These are phyloP conservation scores for Calvatia gigantea DNA, from an alignment of 768 basidiomycete species.

Conservation along the genomic window DNA sequence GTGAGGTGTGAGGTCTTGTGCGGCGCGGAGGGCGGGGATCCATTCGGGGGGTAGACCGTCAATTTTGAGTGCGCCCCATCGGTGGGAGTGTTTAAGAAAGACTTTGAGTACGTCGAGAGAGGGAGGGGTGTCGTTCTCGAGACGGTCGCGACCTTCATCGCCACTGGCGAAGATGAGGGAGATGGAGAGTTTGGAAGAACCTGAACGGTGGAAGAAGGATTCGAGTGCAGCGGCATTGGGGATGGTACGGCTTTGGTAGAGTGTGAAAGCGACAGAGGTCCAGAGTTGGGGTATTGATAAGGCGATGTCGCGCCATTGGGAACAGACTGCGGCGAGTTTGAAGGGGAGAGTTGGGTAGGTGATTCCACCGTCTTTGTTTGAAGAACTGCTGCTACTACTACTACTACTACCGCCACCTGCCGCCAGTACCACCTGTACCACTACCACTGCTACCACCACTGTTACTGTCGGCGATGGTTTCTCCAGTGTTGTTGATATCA, in stretches of 20 bases:
- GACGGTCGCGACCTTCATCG: conserved; percentile 2
- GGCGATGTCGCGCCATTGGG: conserved; percentile 10
- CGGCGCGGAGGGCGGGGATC: background rate
- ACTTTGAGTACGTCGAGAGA: background rate
- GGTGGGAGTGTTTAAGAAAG: background rate
- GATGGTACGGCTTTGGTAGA: background rate
- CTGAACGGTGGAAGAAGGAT: conserved; percentile 1
- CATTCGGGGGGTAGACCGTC: conserved; percentile 10
- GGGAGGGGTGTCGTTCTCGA: background rate
- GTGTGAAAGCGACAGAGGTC: conserved; percentile 9
- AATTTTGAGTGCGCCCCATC: conserved; percentile 7
- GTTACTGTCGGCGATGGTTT: background rate
- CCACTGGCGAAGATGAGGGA: conserved; percentile 7
- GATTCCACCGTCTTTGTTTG: conserved; percentile 2
- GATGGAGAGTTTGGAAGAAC: background rate
- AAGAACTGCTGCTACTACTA: background rate
- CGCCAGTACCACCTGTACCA: background rate
- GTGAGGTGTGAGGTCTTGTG: background rate
- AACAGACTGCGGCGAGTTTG: conserved; percentile 10
- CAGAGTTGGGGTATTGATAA: conserved; percentile 8
- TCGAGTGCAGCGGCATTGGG: conserved; percentile 1
- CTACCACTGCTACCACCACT: background rate
- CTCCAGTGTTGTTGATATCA: background rate
- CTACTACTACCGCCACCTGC: background rate
- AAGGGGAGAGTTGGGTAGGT: conserved; percentile 6